Evolutionary conservation across 495 filamentous ascomycete species (phyloP).

Genomic region (Pyronema domesticum): DNA sequence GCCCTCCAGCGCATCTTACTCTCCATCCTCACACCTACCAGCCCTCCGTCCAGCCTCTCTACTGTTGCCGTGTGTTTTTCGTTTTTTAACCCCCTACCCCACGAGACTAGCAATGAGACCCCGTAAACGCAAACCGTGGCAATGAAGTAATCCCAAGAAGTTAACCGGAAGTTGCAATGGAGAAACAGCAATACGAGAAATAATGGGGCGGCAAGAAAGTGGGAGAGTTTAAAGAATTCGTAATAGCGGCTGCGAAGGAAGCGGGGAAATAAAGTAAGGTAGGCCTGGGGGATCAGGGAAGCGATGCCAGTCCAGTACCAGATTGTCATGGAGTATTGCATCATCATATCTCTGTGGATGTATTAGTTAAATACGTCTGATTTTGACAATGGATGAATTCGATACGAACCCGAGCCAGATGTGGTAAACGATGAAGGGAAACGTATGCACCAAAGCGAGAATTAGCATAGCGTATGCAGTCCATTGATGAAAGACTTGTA

Average conservation of each 20-base stretch:
- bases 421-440: constrained; percentile 40
- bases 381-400: background rate
- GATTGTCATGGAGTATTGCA: constrained; percentile 29
- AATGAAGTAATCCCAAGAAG: constrained; percentile 48
- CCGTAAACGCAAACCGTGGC: constrained; percentile 35
- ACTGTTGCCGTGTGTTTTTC: constrained; percentile 30
- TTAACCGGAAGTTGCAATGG: constrained; percentile 39
- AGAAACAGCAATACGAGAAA: constrained; percentile 41
- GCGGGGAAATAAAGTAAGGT: constrained; percentile 34
- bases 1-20: constrained; percentile 31
- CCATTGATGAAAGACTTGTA: constrained; percentile 40
- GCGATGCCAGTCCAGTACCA: constrained; percentile 40
- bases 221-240: constrained; percentile 42
- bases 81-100: constrained; percentile 33
- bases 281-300: constrained; percentile 37
- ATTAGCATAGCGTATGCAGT: constrained; percentile 36
- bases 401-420: constrained; percentile 24
- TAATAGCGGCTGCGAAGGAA: constrained; percentile 34
- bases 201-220: constrained; percentile 34
- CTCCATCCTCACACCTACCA: constrained; percentile 32
- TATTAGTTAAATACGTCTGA: background rate
- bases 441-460: constrained; percentile 37
- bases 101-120: constrained; percentile 28
- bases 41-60: constrained; percentile 27
- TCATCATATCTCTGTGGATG: constrained; percentile 29